Percentiles rank a stretch among this genome's conserved stretches.
Conservation (phyloP, 202 grass and related monocot species). For the Digitaria exilis region DNA sequence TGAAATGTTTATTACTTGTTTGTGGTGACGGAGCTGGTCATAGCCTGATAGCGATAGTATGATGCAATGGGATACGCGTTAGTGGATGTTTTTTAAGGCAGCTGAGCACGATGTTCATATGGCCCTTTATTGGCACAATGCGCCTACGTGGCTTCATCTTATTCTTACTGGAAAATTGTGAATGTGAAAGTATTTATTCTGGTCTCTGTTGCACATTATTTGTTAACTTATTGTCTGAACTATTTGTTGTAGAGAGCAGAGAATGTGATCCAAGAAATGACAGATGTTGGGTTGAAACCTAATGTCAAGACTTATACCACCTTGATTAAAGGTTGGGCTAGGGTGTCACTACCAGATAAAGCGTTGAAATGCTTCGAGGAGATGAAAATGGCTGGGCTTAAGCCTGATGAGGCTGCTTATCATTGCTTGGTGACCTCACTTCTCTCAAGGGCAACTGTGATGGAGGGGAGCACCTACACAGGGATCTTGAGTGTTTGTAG, state of each 20-base stretch:
- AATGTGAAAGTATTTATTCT: slow-evolving; percentile 35
- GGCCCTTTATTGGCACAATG: neutral
- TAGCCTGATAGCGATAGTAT: slow-evolving; percentile 21
- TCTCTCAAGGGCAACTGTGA: slow-evolving; percentile 73
- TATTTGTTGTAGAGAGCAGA: slow-evolving; percentile 69
- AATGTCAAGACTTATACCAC: slow-evolving; percentile 98
- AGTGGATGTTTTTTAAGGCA: neutral
- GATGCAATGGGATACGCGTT: slow-evolving; percentile 3
- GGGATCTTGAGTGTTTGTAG: slow-evolving; percentile 86
- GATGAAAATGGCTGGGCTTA: slow-evolving; percentile 69
- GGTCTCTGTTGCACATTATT: neutral
- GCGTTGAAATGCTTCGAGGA: slow-evolving; percentile 83
- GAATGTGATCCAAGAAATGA: slow-evolving; percentile 86
- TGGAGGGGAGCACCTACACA: slow-evolving; percentile 67
- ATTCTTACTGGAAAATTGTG: neutral
- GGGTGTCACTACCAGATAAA: slow-evolving; percentile 77
- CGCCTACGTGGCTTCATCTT: slow-evolving; percentile 19
- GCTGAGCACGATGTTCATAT: neutral
- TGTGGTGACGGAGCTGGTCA: slow-evolving; percentile 12
- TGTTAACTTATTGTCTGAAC: slow-evolving; percentile 23
- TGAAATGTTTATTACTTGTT: slow-evolving; percentile 27
- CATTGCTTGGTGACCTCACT: slow-evolving; percentile 95
- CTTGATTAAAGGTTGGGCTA: slow-evolving; percentile 94
- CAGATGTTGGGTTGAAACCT: slow-evolving; percentile 68
- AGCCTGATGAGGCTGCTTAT: slow-evolving; percentile 82